Base-by-base conservation (phyloP, 2,329 filamentous ascomycete species). In the Alternaria brassicicola region DNA sequence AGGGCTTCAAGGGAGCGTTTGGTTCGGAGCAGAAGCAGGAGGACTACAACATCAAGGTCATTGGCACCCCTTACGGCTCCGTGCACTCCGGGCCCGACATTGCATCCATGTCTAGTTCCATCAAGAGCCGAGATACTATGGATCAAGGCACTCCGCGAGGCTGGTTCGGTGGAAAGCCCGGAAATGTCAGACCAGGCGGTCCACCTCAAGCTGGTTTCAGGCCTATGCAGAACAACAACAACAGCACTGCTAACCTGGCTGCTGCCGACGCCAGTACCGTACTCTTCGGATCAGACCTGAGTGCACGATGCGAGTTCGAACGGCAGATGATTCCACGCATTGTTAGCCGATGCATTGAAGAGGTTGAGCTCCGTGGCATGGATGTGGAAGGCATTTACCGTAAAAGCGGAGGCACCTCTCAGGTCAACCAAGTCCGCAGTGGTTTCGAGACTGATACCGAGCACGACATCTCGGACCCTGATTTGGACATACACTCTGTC, bases 381-480 rank as follows among this genome's bases (percentile, higher is more conserved):
- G 93, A 98, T 70, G 87, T 96, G 67, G 95, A 98, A 80, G 95
- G 95, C 62, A 96, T 99, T 69, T 99, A 99, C 80, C 89, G 95
- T 72, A 99, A 99, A 83, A 97, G 93, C 49, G 95, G 95, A 56
- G 95, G 93, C 66, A 93, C 90, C 70, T 92, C 91, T 8, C 92
- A 96, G 76, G 90, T 97, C 74, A 96, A 96, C 77, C 84, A 86
- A 71, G 91, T 99, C 68, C 92, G 94, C 72, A 91, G 93, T 66
- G 93, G 93, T 12, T 98, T 99, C 75, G 93, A 97, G 76, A 89
- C 88, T 76, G 89, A 86, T 58, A 86, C 90, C 64, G 91, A 94
- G 72, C 95, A 88, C 74, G 94, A 98, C 74, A 96, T 99, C 57
- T 96, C 93, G 3, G 95, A 98, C 70, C 91, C 92, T 1, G 90